Percentiles rank a stretch among this genome's conserved stretches.
Evolutionary conservation across 441 rosid species (phyloP).

Genomic region (Caryocar brasiliense): DNA sequence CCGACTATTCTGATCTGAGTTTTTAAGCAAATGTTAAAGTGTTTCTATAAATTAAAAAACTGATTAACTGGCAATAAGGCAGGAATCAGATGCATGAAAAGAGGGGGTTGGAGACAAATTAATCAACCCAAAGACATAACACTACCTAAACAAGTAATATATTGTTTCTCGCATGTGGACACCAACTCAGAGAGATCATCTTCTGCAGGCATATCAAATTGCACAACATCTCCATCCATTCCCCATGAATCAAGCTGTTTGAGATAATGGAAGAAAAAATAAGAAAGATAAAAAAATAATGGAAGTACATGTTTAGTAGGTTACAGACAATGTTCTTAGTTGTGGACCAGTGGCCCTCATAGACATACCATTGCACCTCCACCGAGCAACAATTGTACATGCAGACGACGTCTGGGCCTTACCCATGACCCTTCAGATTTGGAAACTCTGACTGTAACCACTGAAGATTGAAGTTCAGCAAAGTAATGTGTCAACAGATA

Average conservation of each 20-base stretch:
- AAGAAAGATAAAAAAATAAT: too few relatives aligned
- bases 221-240: constrained; percentile 68
- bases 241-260: constrained; percentile 79
- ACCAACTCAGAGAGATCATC: constrained; percentile 35
- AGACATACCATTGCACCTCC: constrained; percentile 68
- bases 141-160: constrained; percentile 51
- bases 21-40: too few relatives aligned
- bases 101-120: not conserved
- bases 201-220: constrained; percentile 56
- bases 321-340: not conserved
- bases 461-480: constrained; percentile 57
- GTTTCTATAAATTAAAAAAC: not conserved
- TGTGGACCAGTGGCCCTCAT: not conserved
- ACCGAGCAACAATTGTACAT: constrained; percentile 64
- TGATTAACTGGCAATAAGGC: too few relatives aligned
- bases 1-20: too few relatives aligned
- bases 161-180: constrained; percentile 38
- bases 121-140: not conserved
- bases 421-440: constrained; percentile 78
- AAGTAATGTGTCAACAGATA: constrained; percentile 56
- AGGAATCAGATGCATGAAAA: too few relatives aligned
- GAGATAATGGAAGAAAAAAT: too few relatives aligned
- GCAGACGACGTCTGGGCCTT: constrained; percentile 78
- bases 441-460: constrained; percentile 52
- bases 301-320: too few relatives aligned